Conservation (phyloP, 495 filamentous ascomycete species). For the Penicillium lividum region DNA sequence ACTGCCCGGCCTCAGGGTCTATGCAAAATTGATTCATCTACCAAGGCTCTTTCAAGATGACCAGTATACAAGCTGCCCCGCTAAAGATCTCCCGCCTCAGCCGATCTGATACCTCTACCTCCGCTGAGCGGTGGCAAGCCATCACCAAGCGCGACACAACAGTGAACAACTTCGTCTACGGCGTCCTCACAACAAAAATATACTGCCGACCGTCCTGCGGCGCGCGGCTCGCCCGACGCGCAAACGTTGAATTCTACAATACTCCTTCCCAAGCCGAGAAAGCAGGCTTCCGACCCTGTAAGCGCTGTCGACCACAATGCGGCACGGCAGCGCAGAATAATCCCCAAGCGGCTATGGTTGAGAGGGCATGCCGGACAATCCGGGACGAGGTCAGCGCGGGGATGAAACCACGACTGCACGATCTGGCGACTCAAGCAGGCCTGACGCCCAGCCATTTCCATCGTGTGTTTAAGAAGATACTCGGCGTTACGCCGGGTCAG, state of each 20-base stretch:
- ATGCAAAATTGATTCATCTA: not conserved
- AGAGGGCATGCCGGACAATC: constrained; percentile 45
- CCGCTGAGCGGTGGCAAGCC: constrained; percentile 56
- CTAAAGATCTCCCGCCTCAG: constrained; percentile 32
- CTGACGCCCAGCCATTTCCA: constrained; percentile 64
- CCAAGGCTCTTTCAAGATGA: not conserved
- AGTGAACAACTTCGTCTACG: constrained; percentile 59
- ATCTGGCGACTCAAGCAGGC: constrained; percentile 53
- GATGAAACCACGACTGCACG: constrained; percentile 45
- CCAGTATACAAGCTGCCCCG: constrained; percentile 2
- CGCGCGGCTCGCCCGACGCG: constrained; percentile 60
- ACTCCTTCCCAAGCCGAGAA: constrained; percentile 54
- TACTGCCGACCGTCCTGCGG: constrained; percentile 65
- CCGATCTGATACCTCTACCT: constrained; percentile 23
- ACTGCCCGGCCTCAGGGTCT: not conserved
- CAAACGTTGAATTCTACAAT: constrained; percentile 61
- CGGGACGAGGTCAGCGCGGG: constrained; percentile 25
- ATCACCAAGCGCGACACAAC: constrained; percentile 52
- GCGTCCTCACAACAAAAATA: constrained; percentile 61
- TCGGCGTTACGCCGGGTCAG: constrained; percentile 61
- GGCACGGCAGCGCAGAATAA: constrained; percentile 38
- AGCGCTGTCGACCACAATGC: constrained; percentile 60
- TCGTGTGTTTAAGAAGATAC: constrained; percentile 60
- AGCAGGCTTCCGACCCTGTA: constrained; percentile 62
- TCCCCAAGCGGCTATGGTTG: constrained; percentile 44